Evolutionary conservation across 1,139 yeast genomes (phyloP).

Genomic region (Geotrichum fermentans): DNA sequence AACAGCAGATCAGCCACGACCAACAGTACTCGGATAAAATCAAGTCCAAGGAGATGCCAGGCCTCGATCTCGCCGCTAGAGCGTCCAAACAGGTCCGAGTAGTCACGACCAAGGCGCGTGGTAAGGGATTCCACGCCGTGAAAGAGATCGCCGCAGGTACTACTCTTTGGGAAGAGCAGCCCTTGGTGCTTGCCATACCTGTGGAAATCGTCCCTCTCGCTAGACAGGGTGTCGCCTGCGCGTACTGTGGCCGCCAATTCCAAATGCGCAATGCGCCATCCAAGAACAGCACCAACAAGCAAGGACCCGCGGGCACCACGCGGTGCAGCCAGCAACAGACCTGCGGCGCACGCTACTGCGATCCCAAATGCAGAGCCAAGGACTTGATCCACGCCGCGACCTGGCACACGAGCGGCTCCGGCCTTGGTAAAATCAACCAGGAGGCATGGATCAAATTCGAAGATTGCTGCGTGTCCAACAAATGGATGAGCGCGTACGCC

Average conservation of each 20-base stretch:
- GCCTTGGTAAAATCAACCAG: constrained; percentile 39
- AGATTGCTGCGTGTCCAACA: constrained; percentile 57
- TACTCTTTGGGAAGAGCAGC: constrained; percentile 56
- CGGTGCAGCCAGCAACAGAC: constrained; percentile 14
- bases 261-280: not conserved
- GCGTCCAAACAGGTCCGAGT: constrained; percentile 40
- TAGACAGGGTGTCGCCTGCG: constrained; percentile 66
- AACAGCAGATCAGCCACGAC: constrained; percentile 6
- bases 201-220: constrained; percentile 62
- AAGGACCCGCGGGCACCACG: constrained; percentile 10
- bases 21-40: constrained; percentile 40
- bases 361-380: constrained; percentile 32
- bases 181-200: constrained; percentile 66
- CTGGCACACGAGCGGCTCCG: constrained; percentile 44
- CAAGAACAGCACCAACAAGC: not conserved
- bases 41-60: constrained; percentile 48
- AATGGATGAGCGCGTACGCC: constrained; percentile 68
- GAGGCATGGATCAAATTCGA: constrained; percentile 55
- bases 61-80: constrained; percentile 24
- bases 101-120: constrained; percentile 39
- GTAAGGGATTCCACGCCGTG: constrained; percentile 37
- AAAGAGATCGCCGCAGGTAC: constrained; percentile 43
- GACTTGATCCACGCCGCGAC: constrained; percentile 47
- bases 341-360: constrained; percentile 32
- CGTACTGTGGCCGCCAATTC: constrained; percentile 48